These are phyloP conservation scores for Pseudonitzschia pungens DNA, from an alignment of 108 stramenopile genomes.

Conservation along the genomic window DNA sequence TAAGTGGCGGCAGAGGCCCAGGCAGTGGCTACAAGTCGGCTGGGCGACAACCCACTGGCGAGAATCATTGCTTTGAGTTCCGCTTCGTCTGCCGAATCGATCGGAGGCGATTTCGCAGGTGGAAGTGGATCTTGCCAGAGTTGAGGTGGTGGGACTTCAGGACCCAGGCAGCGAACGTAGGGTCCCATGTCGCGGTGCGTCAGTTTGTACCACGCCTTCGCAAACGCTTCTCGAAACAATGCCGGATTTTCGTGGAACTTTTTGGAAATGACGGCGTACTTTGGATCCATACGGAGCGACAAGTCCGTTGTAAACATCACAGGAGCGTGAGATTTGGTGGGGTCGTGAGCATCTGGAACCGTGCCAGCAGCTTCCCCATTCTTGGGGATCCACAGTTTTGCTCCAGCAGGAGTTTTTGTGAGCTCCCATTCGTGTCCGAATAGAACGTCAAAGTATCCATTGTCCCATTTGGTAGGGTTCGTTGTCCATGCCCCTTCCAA, in stretches of 20 bases:
- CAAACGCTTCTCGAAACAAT: slow-evolving; percentile 54
- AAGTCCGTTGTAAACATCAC: slow-evolving; percentile 78
- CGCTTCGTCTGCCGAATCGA: slow-evolving; percentile 34
- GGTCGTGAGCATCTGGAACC: slow-evolving; percentile 71
- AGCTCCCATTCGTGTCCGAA: slow-evolving; percentile 73
- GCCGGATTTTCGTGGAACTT: slow-evolving; percentile 54
- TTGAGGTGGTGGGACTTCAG: slow-evolving; percentile 54
- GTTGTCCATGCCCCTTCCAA: slow-evolving; percentile 79
- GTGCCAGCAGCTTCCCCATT: slow-evolving; percentile 35
- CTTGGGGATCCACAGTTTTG: slow-evolving; percentile 67
- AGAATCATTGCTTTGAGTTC: slow-evolving; percentile 48
- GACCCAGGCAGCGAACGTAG: slow-evolving; percentile 60
- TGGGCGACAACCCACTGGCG: slow-evolving; percentile 43
- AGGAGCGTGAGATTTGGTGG: slow-evolving; percentile 45
- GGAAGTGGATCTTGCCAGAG: slow-evolving; percentile 78
- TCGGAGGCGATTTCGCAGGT: slow-evolving; percentile 15
- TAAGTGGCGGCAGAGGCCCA: slow-evolving; percentile 77
- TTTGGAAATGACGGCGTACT: slow-evolving; percentile 56
- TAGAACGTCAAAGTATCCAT: slow-evolving; percentile 67
- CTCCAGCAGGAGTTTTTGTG: slow-evolving; percentile 71
- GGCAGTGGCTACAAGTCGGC: slow-evolving; percentile 58
- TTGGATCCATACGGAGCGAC: slow-evolving; percentile 64
- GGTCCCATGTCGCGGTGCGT: slow-evolving; percentile 78
- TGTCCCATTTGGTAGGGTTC: slow-evolving; percentile 69
- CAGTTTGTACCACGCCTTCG: slow-evolving; percentile 79